Evolutionary conservation across 345 rosid species (phyloP).

Genomic region (Melaleuca quinquenervia): DNA sequence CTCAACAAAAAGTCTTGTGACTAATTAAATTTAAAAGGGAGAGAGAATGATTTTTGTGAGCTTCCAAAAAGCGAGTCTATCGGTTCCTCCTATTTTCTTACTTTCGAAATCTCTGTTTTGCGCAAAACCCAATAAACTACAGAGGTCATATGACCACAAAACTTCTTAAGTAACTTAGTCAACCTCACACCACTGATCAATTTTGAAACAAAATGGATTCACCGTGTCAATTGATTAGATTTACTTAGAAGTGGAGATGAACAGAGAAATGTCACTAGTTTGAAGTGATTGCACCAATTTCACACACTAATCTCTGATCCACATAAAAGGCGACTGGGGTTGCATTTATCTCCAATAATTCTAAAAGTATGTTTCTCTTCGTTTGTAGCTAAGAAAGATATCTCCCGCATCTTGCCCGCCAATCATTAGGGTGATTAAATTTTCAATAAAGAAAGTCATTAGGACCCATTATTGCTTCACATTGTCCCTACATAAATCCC

Average conservation of each 20-base stretch:
- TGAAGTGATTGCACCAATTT: neutral
- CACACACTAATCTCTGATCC: neutral
- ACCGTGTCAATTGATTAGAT: neutral
- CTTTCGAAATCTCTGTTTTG: neutral
- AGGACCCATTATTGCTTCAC: no score
- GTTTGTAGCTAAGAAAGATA: neutral
- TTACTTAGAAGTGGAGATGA: neutral
- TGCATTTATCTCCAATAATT: neutral
- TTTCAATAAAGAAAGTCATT: no score
- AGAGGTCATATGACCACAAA: neutral
- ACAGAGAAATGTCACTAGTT: neutral
- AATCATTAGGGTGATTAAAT: no score
- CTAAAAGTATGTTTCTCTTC: neutral
- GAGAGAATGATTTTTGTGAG: neutral
- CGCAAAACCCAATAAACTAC: neutral
- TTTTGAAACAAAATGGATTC: neutral
- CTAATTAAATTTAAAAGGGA: neutral
- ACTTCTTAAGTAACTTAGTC: neutral
- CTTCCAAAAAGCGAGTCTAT: slow-evolving; percentile 1
- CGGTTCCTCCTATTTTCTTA: neutral
- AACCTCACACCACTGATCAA: neutral
- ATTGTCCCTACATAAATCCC: no score
- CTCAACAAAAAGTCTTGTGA: neutral
- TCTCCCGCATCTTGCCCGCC: no score
- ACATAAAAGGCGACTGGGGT: neutral